Conservation (phyloP, 140 eudicot species). For the Oenanthe javanica region DNA sequence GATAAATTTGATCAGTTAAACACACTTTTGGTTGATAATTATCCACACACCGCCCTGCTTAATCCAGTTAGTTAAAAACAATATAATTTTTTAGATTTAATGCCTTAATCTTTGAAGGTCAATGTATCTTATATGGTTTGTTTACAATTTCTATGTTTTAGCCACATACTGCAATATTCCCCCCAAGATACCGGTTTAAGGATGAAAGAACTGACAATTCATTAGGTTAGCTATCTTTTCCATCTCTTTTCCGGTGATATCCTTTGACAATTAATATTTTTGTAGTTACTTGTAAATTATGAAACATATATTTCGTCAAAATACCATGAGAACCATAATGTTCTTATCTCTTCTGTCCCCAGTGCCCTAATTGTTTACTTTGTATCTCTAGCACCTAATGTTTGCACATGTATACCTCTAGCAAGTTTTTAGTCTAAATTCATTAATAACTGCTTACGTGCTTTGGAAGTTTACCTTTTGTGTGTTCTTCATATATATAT, state of each 20-base stretch:
- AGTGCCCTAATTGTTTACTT: not conserved
- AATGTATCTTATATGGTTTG: not conserved
- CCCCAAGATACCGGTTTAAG: not conserved
- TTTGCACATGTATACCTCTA: not conserved
- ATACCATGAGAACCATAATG: not conserved
- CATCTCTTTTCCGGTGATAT: not conserved
- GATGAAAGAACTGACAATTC: slow-evolving; percentile 9
- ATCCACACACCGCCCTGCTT: slow-evolving; percentile 71
- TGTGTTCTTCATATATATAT: not conserved
- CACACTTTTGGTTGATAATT: slow-evolving; percentile 74
- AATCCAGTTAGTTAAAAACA: slow-evolving; percentile 55
- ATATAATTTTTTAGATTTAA: not conserved
- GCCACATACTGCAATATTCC: slow-evolving; percentile 16
- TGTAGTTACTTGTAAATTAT: not conserved
- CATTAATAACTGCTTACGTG: not conserved
- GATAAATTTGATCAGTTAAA: slow-evolving; percentile 61
- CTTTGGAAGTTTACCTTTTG: not conserved
- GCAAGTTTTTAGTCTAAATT: not conserved
- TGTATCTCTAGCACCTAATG: not conserved
- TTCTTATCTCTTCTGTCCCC: not conserved
- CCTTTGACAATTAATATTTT: not conserved
- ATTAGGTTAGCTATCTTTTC: slow-evolving; percentile 12
- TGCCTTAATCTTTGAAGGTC: not conserved
- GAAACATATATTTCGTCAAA: not conserved
- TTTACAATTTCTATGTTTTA: not conserved